Evolutionary conservation across 495 filamentous ascomycete genomes (phyloP).

Genomic region (Geoglossum glabrum): DNA sequence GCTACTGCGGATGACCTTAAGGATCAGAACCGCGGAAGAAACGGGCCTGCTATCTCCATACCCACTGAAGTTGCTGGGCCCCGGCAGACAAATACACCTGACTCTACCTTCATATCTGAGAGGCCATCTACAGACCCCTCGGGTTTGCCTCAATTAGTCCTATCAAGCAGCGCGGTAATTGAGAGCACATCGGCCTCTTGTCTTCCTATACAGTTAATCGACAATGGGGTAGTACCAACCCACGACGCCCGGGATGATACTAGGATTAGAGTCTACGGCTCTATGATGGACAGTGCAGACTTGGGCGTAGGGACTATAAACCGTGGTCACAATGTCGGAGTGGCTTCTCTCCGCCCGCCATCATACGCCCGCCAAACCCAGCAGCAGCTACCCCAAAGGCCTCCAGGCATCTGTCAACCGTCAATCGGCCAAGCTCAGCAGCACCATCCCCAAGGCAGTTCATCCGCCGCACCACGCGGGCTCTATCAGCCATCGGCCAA

Average conservation of each 20-base stretch:
- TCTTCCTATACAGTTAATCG: neutral
- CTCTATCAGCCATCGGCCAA: neutral
- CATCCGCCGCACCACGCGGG: neutral
- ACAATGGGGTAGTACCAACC: neutral
- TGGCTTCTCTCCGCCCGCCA: neutral
- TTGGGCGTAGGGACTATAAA: neutral
- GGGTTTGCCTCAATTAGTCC: neutral
- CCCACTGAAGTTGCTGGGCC: neutral
- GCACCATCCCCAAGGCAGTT: neutral
- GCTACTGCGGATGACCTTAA: neutral
- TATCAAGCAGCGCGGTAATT: neutral
- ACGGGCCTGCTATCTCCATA: neutral
- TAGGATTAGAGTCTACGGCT: neutral
- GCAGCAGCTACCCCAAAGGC: neutral
- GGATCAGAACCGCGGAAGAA: neutral
- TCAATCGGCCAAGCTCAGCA: neutral
- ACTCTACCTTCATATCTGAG: neutral
- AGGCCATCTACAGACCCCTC: neutral
- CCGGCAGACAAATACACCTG: neutral
- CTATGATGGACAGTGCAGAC: neutral
- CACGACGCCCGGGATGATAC: neutral
- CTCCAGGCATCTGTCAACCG: neutral
- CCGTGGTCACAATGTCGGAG: neutral
- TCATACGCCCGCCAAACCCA: neutral
- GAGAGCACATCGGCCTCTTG: neutral